Evolutionary conservation across 768 basidiomycete species (phyloP).

Genomic region (Phaffia tasmanica): DNA sequence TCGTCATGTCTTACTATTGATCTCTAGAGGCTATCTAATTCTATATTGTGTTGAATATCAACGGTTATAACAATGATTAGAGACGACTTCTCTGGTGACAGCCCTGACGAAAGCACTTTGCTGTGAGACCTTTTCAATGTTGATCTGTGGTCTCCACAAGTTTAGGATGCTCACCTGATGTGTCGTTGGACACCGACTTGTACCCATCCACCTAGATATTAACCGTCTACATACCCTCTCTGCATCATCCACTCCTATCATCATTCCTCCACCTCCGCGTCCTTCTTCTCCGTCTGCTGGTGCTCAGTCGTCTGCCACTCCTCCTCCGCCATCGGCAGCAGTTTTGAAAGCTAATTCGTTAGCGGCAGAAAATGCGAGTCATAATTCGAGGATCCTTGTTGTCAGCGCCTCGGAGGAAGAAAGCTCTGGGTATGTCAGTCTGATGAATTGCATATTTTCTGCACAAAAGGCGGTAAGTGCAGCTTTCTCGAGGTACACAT

Average conservation of each 20-base stretch:
- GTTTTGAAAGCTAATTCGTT: slow-evolving; percentile 11
- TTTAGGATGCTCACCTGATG: slow-evolving; percentile 33
- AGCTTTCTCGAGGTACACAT: slow-evolving; percentile 18
- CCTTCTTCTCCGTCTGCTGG: no score
- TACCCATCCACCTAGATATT: slow-evolving; percentile 45
- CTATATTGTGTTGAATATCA: neutral
- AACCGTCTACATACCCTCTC: slow-evolving; percentile 44
- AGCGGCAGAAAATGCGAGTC: slow-evolving; percentile 29
- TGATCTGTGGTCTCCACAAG: no score
- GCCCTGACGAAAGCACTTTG: slow-evolving; percentile 77
- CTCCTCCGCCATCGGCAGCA: neutral
- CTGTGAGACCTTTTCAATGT: slow-evolving; percentile 45
- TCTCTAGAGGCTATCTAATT: no score
- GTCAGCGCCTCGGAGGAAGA: slow-evolving; percentile 72
- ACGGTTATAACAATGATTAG: slow-evolving; percentile 41
- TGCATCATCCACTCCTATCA: slow-evolving; percentile 32
- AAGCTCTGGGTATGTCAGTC: slow-evolving; percentile 74
- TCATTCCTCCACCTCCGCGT: slow-evolving; percentile 12
- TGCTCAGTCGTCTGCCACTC: slow-evolving; percentile 4
- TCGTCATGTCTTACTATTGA: no score
- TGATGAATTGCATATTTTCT: slow-evolving; percentile 99
- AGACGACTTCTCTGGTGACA: slow-evolving; percentile 20
- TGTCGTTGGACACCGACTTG: neutral
- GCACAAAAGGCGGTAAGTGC: slow-evolving; percentile 80
- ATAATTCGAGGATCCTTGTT: slow-evolving; percentile 55